Conservation (phyloP, 2,329 filamentous ascomycete species). For the Exophiala phaeomuriformis region DNA sequence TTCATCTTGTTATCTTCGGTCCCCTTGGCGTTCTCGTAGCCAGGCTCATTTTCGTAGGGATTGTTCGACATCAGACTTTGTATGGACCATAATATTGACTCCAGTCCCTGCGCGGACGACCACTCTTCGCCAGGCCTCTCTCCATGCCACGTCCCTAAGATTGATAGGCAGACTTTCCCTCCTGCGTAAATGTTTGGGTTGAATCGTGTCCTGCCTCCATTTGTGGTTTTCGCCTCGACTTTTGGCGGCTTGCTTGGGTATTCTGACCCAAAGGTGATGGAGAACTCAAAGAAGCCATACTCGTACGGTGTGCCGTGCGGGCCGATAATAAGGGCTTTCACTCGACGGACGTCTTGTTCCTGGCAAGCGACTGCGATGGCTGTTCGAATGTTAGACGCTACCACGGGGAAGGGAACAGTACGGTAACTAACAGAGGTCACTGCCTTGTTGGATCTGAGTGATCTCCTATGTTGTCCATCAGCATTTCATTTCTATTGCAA, state of each 20-base stretch:
- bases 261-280: constrained; percentile 43
- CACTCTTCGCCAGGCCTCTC: constrained; percentile 78
- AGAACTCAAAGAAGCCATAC: constrained; percentile 92
- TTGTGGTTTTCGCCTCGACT: constrained; percentile 71
- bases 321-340: constrained; percentile 81
- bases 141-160: constrained; percentile 90
- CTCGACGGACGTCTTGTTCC: constrained; percentile 80
- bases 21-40: constrained; percentile 70
- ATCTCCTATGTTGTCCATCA: constrained; percentile 57
- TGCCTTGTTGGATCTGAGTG: constrained; percentile 71
- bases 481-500: constrained; percentile 17
- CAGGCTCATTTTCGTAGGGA: constrained; percentile 93
- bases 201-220: constrained; percentile 79
- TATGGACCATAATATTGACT: constrained; percentile 90
- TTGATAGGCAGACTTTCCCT: constrained; percentile 91
- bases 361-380: constrained; percentile 79
- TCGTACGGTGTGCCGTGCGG: constrained; percentile 94
- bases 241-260: constrained; percentile 64
- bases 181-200: constrained; percentile 93
- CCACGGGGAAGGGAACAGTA: background rate
- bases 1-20: constrained; percentile 65
- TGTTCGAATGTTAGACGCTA: constrained; percentile 18
- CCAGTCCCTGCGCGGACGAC: constrained; percentile 91
- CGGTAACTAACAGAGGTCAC: constrained; percentile 65
- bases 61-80: constrained; percentile 92